Evolutionary conservation across 2,329 filamentous ascomycete genomes (phyloP).

Genomic region (Trichoderma atrobrunneum): DNA sequence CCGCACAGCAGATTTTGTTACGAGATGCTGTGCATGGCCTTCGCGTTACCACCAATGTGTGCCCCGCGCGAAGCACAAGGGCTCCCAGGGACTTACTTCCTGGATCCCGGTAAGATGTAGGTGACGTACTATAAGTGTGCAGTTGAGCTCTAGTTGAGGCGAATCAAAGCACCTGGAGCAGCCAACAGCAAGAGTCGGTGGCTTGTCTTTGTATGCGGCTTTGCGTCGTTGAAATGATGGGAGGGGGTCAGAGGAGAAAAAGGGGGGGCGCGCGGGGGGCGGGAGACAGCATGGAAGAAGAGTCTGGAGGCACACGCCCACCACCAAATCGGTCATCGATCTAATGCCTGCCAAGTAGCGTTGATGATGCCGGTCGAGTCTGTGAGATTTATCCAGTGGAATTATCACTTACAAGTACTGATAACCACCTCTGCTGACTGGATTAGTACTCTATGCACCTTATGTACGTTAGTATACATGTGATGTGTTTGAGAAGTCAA

Average conservation of each 20-base stretch:
- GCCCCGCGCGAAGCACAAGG: slow-evolving; percentile 1
- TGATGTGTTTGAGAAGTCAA: neutral
- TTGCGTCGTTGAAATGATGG: neutral
- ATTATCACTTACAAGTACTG: neutral
- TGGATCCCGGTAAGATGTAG: slow-evolving; percentile 14
- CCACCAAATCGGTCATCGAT: slow-evolving; percentile 14
- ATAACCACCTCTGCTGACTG: no score
- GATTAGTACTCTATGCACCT: no score
- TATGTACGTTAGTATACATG: neutral
- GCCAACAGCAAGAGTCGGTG: neutral
- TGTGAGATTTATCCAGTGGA: neutral
- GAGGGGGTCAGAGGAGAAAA: neutral
- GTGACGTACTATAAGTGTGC: slow-evolving; percentile 5
- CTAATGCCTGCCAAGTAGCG: neutral
- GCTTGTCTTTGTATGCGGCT: neutral
- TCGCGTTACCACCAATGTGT: neutral
- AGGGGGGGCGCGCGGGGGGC: neutral
- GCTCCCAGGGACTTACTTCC: neutral
- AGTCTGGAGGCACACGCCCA: neutral
- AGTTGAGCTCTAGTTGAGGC: neutral
- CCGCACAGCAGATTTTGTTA: neutral
- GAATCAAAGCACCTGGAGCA: neutral
- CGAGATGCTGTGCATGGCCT: slow-evolving; percentile 13
- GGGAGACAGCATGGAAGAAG: neutral
- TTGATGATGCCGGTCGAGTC: neutral